Base-by-base conservation (phyloP, 768 basidiomycete genomes). In the Rhodotorula sphaerocarpa region DNA sequence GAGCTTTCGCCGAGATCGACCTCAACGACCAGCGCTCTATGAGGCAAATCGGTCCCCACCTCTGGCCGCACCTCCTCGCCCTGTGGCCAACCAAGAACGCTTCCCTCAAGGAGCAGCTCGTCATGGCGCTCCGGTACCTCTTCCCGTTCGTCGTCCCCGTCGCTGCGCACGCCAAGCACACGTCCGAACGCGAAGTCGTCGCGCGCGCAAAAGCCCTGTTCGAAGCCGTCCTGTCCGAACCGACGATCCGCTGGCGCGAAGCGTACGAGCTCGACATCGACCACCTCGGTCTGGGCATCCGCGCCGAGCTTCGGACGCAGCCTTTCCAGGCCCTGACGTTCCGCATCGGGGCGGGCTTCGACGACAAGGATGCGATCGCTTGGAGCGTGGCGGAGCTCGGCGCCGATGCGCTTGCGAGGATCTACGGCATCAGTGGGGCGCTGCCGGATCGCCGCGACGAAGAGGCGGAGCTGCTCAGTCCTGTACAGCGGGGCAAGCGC, bases 21-120 rank as follows among this genome's bases (percentile, higher is more conserved):
- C 76, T 93, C 58, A 97, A 97, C 73, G 80, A 77, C 61, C 82
- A 80, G 45, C 72, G 78, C 12, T 79, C 81, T 4, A 81, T 88
- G 42, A 78, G 80, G 12, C 74, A 74, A 23, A 85, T 88, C 66
- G 86, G 87, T 0, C 75, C 77, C 7, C 75, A 75, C 33, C 77
- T 84, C 3, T 88, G 90, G 84, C 76, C 82, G 50, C 74, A 75
- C 4, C 71, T 96, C 9, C 78, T 90, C 5, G 76, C 75, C 3
- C 75, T 93, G 30, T 95, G 90, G 90, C 79, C 80, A 3, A 86
- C 86, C 23, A 90, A 88, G 76, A 85, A 84, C 73, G 84, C 81
- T 61, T 74, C 79, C 12, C 77, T 86, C 68, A 90, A 91, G 73
- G 90, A 92, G 74, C 81, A 83, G 47, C 77, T 96, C 23, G 78